phyloP scores from a whole-genome alignment of 1,139 yeast species.

The Nakaseomyces glabratus region DNA sequence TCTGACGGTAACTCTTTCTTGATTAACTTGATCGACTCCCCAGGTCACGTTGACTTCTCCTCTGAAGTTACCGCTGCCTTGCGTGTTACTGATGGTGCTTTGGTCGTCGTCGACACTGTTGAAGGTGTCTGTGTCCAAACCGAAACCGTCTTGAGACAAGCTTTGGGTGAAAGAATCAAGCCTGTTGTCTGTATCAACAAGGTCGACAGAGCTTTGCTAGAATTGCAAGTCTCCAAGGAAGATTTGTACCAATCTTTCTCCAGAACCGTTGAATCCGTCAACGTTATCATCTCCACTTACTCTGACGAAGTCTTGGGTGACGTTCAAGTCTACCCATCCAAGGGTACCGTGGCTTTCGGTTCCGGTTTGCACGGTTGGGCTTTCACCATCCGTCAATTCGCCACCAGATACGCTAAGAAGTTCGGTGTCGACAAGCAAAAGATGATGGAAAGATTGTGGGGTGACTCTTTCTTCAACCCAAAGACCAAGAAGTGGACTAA shows the following conservation, averaged over 20 bases:
- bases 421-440: constrained; percentile 97
- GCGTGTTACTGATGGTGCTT: constrained; percentile 99
- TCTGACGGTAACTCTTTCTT: constrained; percentile 91
- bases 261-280: constrained; percentile 98
- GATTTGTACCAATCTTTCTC: constrained; percentile 97
- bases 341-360: constrained; percentile 99
- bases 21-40: constrained; percentile 97
- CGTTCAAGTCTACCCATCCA: constrained; percentile 96
- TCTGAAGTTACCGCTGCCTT: constrained; percentile 99
- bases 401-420: constrained; percentile 96
- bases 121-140: constrained; percentile 99
- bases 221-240: constrained; percentile 97
- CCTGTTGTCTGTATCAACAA: constrained; percentile 98
- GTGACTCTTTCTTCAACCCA: constrained; percentile 99
- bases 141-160: constrained; percentile 98
- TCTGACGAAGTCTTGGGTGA: constrained; percentile 88
- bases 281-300: constrained; percentile 96
- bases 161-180: constrained; percentile 98
- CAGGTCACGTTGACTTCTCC: constrained; percentile 99
- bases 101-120: constrained; percentile 97
- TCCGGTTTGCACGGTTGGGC: constrained; percentile 99
- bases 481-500: constrained; percentile 99
- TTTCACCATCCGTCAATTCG: constrained; percentile 98
- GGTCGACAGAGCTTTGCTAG: constrained; percentile 99
- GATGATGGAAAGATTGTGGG: constrained; percentile 99